Conservation (phyloP, 2,329 filamentous ascomycete species). For the Nemania diffusa region DNA sequence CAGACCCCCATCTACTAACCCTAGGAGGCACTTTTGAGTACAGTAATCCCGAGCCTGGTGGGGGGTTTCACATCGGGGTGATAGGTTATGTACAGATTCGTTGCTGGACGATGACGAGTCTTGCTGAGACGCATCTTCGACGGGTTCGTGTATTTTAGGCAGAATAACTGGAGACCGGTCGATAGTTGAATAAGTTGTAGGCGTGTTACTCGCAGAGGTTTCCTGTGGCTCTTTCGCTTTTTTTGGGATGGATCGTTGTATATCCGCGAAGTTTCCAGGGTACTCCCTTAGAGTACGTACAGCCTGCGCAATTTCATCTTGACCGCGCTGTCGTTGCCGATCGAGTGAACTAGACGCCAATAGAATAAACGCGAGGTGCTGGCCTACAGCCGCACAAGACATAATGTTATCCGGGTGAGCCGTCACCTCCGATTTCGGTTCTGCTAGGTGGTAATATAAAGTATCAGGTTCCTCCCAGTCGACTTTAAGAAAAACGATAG, state of each 20-base stretch:
- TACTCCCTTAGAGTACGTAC: constrained; percentile 34
- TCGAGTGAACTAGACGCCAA: constrained; percentile 41
- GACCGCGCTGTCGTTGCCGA: constrained; percentile 29
- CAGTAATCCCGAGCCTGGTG: constrained; percentile 24
- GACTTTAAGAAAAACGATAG: constrained; percentile 57
- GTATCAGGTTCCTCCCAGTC: constrained; percentile 43
- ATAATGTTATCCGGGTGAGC: constrained; percentile 38
- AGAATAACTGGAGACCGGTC: constrained; percentile 37
- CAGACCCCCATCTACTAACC: constrained; percentile 12
- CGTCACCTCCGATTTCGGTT: constrained; percentile 43
- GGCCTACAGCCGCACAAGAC: constrained; percentile 44
- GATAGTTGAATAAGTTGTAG: constrained; percentile 36
- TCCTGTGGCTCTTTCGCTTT: constrained; percentile 29
- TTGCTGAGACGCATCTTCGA: not conserved
- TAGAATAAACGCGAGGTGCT: constrained; percentile 48
- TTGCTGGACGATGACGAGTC: constrained; percentile 26
- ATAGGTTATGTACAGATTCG: constrained; percentile 26
- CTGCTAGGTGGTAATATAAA: constrained; percentile 49
- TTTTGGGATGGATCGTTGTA: constrained; percentile 38
- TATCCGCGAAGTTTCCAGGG: constrained; percentile 44
- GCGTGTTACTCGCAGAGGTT: constrained; percentile 32
- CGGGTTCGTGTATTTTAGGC: constrained; percentile 7
- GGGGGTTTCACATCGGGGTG: constrained; percentile 8
- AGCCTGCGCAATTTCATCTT: constrained; percentile 38
- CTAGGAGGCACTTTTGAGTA: constrained; percentile 25